These are phyloP conservation scores for Blepharisma stoltei DNA, from an alignment of 73 alveolate species.

Conservation along the genomic window DNA sequence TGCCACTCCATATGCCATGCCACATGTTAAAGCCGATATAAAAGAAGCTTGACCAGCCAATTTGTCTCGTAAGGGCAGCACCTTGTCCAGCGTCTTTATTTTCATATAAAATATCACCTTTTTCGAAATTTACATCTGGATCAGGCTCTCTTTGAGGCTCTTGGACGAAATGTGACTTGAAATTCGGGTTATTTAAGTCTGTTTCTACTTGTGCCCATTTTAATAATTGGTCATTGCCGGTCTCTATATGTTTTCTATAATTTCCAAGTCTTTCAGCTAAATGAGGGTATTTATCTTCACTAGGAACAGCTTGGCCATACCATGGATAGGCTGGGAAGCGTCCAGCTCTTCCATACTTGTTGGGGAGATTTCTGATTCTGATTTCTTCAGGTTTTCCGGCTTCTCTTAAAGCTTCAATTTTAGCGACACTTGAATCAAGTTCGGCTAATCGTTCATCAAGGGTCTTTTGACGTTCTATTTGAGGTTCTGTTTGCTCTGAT, in stretches of 20 bases:
- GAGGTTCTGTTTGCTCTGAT: too few species aligned
- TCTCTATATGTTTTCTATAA: neutral
- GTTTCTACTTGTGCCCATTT: slow-evolving; percentile 23
- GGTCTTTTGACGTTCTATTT: neutral
- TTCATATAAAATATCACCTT: slow-evolving; percentile 26
- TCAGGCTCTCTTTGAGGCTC: slow-evolving; percentile 21
- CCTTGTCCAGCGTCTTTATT: slow-evolving; percentile 19
- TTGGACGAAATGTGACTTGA: neutral
- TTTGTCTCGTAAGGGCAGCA: neutral
- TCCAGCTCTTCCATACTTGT: slow-evolving; percentile 33
- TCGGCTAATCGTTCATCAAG: slow-evolving; percentile 26
- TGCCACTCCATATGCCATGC: neutral
- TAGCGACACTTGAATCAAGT: slow-evolving; percentile 26
- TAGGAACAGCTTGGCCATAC: slow-evolving; percentile 30
- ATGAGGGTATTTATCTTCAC: slow-evolving; percentile 19
- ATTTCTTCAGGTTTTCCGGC: slow-evolving; percentile 29
- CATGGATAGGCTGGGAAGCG: slow-evolving; percentile 32
- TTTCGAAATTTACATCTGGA: slow-evolving; percentile 33
- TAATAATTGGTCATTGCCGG: neutral
- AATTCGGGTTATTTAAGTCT: slow-evolving; percentile 21
- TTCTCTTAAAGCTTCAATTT: slow-evolving; percentile 27
- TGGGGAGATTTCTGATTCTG: slow-evolving; percentile 10
- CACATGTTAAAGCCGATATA: neutral
- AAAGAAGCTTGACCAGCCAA: neutral
- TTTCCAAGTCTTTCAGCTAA: slow-evolving; percentile 32